Percentiles rank a stretch among this genome's conserved stretches.
These are phyloP conservation scores for Zygosaccharomyces pseudobailii DNA, from an alignment of 1,139 yeast genomes.

Conservation along the genomic window DNA sequence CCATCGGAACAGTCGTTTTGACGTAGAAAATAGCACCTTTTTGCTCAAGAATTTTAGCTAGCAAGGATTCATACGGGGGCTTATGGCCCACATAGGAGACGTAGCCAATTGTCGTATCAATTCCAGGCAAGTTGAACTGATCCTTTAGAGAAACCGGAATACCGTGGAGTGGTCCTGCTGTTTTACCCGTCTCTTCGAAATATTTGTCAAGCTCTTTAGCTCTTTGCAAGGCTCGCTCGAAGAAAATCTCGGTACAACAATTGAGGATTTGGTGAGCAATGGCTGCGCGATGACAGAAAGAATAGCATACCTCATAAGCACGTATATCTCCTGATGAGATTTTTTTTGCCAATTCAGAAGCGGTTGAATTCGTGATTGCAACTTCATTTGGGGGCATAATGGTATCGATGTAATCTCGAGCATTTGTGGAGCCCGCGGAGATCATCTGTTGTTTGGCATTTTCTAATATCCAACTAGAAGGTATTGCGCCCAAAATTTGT, in stretches of 20 bases:
- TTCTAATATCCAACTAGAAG: constrained; percentile 12
- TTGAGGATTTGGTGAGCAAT: constrained; percentile 54
- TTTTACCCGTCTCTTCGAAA: constrained; percentile 31
- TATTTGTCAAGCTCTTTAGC: constrained; percentile 46
- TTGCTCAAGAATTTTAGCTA: constrained; percentile 41
- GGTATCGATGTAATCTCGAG: constrained; percentile 9
- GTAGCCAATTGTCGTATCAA: constrained; percentile 44
- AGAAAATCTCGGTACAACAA: constrained; percentile 42
- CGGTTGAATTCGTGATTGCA: constrained; percentile 37
- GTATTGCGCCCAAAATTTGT: constrained; percentile 12
- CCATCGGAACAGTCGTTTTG: constrained; percentile 56
- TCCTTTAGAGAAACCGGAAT: constrained; percentile 61
- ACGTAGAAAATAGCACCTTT: constrained; percentile 54
- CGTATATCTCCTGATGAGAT: constrained; percentile 33
- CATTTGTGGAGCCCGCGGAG: constrained; percentile 7
- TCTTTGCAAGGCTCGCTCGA: constrained; percentile 37
- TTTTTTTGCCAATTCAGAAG: constrained; percentile 29
- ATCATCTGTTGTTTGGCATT: constrained; percentile 2
- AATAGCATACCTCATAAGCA: constrained; percentile 43
- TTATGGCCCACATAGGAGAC: constrained; percentile 34
- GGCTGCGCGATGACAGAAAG: constrained; percentile 55
- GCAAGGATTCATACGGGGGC: constrained; percentile 38
- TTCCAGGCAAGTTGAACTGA: constrained; percentile 45
- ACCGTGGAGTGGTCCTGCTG: constrained; percentile 59
- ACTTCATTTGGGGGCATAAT: constrained; percentile 30